Percentiles rank a stretch among this genome's conserved stretches.
Evolutionary conservation across 163 green algal genomes (phyloP).

Genomic region (Scenedesmus sp.): DNA sequence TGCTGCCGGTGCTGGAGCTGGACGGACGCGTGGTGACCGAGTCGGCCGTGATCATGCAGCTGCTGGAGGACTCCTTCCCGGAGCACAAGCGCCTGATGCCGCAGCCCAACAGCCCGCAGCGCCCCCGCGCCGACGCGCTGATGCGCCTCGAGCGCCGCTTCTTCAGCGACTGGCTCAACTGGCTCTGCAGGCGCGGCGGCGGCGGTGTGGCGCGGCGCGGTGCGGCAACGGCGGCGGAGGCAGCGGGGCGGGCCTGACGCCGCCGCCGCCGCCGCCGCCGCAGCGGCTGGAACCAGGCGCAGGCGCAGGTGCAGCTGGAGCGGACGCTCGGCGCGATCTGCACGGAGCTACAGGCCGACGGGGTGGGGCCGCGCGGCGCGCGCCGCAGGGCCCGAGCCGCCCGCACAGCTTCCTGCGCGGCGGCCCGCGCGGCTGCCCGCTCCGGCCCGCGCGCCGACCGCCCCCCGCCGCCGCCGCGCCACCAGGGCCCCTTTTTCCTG

Average conservation of each 20-base stretch:
- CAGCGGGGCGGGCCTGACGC: conserved; percentile 54
- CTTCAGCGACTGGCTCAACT: conserved; percentile 84
- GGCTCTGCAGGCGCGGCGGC: conserved; percentile 59
- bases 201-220: neutral
- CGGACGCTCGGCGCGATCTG: conserved; percentile 73
- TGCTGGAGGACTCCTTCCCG: conserved; percentile 63
- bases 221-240: conserved; percentile 39
- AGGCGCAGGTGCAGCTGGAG: conserved; percentile 59
- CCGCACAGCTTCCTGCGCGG: neutral
- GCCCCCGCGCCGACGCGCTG: conserved; percentile 62
- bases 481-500: conserved; percentile 86
- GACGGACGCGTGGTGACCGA: conserved; percentile 88
- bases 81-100: conserved; percentile 80
- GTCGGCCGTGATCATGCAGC: conserved; percentile 65
- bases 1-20: conserved; percentile 91
- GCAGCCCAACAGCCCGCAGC: conserved; percentile 51
- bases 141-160: conserved; percentile 79
- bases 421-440: too few species aligned
- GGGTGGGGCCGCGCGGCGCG: too few species aligned
- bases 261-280: conserved; percentile 49
- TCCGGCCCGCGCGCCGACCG: too few species aligned
- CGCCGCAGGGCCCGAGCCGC: neutral
- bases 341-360: conserved; percentile 55
- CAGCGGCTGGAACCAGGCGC: conserved; percentile 66
- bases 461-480: too few species aligned